Base-by-base conservation (phyloP, 1,139 yeast species). In the Starmera stellimalicola region DNA sequence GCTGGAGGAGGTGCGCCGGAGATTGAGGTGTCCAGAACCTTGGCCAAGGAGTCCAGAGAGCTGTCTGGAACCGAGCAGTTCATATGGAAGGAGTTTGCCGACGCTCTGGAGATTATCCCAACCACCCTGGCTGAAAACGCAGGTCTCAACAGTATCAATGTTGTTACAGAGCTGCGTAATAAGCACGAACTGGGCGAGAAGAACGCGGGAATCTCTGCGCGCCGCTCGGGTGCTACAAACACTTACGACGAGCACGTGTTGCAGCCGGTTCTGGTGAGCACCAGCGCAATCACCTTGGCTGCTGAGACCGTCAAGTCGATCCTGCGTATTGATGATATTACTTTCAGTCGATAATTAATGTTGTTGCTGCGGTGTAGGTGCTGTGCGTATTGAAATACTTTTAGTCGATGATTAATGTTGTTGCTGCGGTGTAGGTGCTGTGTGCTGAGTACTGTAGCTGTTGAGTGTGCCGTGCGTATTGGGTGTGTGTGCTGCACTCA, bases 1-100 rank as follows among this genome's bases (percentile, higher is more conserved):
- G 96, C 97, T 11, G 99, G 99, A 50, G 98, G 99, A 45, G 98
- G 98, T 47, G 97, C 98, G 6, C 95, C 98, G 31, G 99, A 91
- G 63, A 77, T 91, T 47, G 98, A 91, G 63, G 81, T 88, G 12
- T 79, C 97, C 6, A 76, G 94, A 50, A 74, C 76, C 18, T 63
- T 91, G 48, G 68, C 74, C 58, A 78, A 76, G 50, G 96, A 88
- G 59, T 70, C 95, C 16, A 73, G 80, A 41, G 64, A 75, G 31
- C 66, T 84, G 44, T 72, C 85, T 16, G 98, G 99, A 31, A 87
- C 88, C 7, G 96, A 91, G 58, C 93, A 94, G 36, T 79, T 87
- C 50, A 93, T 94, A 49, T 91, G 88, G 77, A 82, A 80, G 54
- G 98, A 88, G 60, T 91, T 85, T 63, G 96, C 98, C 16, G 77